Evolutionary conservation across 257 asterid species (phyloP).

Genomic region (Ilex aquifolium): DNA sequence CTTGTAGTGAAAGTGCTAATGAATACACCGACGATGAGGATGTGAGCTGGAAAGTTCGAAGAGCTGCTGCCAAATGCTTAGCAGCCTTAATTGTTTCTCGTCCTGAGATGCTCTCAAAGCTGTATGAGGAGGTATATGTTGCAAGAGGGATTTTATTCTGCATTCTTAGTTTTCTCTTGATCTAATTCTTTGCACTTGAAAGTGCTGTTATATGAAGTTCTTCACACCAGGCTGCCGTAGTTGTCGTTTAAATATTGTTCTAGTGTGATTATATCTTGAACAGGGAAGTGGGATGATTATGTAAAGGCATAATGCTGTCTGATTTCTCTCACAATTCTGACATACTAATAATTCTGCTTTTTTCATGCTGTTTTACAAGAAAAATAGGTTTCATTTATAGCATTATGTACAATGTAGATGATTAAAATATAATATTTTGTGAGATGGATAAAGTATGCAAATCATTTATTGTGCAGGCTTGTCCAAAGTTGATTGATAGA

Average conservation of each 20-base stretch:
- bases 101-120: constrained; percentile 90
- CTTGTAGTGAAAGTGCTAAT: constrained; percentile 86
- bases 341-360: too few species aligned
- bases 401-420: too few species aligned
- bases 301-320: too few species aligned
- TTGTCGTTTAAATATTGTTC: too few species aligned
- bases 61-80: constrained; percentile 98
- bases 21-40: constrained; percentile 99
- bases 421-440: too few species aligned
- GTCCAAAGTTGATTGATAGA: constrained; percentile 95
- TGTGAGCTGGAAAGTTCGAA: constrained; percentile 96
- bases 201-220: background rate
- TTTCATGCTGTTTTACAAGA: too few species aligned
- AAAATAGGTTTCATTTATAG: too few species aligned
- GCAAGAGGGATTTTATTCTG: background rate
- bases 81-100: constrained; percentile 91
- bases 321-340: too few species aligned
- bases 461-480: constrained; percentile 57
- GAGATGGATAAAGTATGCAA: constrained; percentile 11
- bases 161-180: background rate
- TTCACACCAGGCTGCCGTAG: too few species aligned
- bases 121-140: constrained; percentile 72
- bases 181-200: background rate
- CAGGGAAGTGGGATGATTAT: too few species aligned
- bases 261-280: too few species aligned